A percentile compares a stretch with the other conserved stretches of the same genome.
Evolutionary conservation across 1,139 yeast species (phyloP).

Genomic region (Diutina neorugosa): DNA sequence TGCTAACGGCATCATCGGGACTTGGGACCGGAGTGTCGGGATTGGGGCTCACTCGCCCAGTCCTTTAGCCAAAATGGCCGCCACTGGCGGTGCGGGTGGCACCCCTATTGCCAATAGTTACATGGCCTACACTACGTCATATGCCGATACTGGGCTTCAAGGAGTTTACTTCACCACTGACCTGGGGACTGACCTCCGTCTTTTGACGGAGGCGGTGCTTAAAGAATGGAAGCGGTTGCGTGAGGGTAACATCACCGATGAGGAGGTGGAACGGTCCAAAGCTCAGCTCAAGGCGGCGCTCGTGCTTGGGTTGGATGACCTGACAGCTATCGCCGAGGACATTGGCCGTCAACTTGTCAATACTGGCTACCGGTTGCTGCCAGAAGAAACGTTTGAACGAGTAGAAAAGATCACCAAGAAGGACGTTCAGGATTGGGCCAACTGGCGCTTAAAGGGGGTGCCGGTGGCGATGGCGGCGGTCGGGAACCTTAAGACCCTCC

Average conservation of each 20-base stretch:
- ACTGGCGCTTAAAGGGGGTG: conserved; percentile 61
- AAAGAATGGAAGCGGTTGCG: conserved; percentile 85
- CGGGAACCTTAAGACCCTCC: conserved; percentile 63
- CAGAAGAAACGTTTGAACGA: conserved; percentile 82
- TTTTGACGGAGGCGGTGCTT: conserved; percentile 59
- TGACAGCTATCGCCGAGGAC: conserved; percentile 95
- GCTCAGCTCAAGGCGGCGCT: conserved; percentile 90
- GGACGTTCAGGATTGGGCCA: conserved; percentile 85
- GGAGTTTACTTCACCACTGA: conserved; percentile 90
- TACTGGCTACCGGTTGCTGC: conserved; percentile 81
- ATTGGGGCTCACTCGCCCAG: conserved; percentile 61
- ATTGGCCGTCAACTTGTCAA: conserved; percentile 95
- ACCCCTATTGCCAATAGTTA: conserved; percentile 77
- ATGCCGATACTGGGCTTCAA: conserved; percentile 96
- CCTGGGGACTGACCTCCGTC: conserved; percentile 50
- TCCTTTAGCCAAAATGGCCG: conserved; percentile 66
- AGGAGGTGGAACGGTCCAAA: conserved; percentile 88
- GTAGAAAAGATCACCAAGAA: conserved; percentile 69
- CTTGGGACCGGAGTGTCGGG: conserved; percentile 93
- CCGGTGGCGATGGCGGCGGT: conserved; percentile 86
- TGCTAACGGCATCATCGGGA: conserved; percentile 92
- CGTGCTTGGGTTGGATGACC: conserved; percentile 80
- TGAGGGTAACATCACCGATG: conserved; percentile 61
- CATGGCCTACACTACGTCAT: conserved; percentile 93
- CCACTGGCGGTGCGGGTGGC: conserved; percentile 42